A percentile compares a stretch with the other conserved stretches of the same genome.
Evolutionary conservation across 306 rosid species (phyloP).

Genomic region (Cicer bijugum): DNA sequence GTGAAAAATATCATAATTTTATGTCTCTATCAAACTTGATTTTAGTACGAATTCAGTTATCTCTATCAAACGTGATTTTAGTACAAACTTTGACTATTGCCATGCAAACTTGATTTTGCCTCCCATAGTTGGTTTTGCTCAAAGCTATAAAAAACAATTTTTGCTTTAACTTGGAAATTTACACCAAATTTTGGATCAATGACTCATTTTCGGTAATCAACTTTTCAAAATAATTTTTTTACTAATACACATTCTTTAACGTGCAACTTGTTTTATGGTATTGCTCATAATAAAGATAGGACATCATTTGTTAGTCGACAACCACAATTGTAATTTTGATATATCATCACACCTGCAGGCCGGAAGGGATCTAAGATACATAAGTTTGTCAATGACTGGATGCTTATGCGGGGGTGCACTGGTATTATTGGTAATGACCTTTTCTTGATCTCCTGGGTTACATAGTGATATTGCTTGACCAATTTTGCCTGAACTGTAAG

Average conservation of each 20-base stretch:
- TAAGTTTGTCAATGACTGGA: slow-evolving; percentile 80
- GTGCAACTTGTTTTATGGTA: slow-evolving; percentile 13
- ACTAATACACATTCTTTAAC: neutral
- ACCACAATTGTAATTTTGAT: slow-evolving; percentile 5
- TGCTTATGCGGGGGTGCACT: slow-evolving; percentile 70
- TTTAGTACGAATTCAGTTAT: neutral
- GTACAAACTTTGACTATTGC: neutral
- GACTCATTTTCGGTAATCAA: neutral
- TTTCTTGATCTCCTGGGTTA: slow-evolving; percentile 34
- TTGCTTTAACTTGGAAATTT: slow-evolving; percentile 1
- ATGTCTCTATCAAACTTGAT: neutral
- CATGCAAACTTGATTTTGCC: neutral
- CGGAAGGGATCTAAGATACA: slow-evolving; percentile 80
- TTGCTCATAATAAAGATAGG: neutral
- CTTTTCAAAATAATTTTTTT: neutral
- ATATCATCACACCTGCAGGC: slow-evolving; percentile 62
- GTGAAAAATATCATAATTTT: neutral
- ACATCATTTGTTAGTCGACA: slow-evolving; percentile 4
- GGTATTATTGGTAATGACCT: slow-evolving; percentile 57
- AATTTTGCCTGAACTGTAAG: slow-evolving; percentile 22
- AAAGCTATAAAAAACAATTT: neutral
- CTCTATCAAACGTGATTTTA: neutral
- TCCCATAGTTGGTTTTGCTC: neutral
- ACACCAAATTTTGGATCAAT: neutral
- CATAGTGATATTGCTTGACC: slow-evolving; percentile 27